A percentile compares a stretch with the other conserved stretches of the same genome.
Evolutionary conservation across 768 basidiomycete species (phyloP).

Genomic region (Termitomyces sp.): DNA sequence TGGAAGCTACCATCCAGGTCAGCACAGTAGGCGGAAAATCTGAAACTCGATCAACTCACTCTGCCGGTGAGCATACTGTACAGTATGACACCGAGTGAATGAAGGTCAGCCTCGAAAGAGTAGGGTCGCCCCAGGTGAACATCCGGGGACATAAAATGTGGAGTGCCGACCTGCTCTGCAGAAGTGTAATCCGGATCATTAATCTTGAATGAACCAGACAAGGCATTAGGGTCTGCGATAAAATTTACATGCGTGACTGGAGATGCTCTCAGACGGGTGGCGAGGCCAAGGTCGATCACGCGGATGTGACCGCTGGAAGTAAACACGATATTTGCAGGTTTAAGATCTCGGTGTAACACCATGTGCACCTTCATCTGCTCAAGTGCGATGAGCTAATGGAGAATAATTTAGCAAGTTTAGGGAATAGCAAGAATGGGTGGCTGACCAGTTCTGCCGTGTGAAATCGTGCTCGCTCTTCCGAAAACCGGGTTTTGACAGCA

Average conservation of each 20-base stretch:
- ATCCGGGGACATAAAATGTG: constrained; percentile 5
- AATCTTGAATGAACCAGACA: neutral
- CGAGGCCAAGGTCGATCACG: constrained; percentile 7
- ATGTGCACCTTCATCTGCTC: neutral
- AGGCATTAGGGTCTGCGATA: neutral
- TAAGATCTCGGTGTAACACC: constrained; percentile 11
- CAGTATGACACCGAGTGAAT: constrained; percentile 5
- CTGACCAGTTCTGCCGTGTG: neutral
- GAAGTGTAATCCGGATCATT: neutral
- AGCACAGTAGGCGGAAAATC: neutral
- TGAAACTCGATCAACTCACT: neutral
- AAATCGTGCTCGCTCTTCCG: neutral
- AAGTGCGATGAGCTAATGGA: constrained; percentile 33
- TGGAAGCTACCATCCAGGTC: constrained; percentile 1
- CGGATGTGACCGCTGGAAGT: constrained; percentile 6
- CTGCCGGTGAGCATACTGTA: constrained; percentile 6
- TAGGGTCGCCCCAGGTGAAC: constrained; percentile 2
- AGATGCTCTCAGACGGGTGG: neutral
- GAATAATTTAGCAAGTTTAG: neutral
- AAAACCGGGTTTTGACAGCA: neutral
- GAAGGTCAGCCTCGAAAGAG: constrained; percentile 7
- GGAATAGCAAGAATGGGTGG: neutral
- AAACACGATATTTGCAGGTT: constrained; percentile 8
- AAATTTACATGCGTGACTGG: neutral
- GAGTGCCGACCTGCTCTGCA: constrained; percentile 7